phyloP scores from a whole-genome alignment of 495 filamentous ascomycete species.

The Cercophora newfieldiana region DNA sequence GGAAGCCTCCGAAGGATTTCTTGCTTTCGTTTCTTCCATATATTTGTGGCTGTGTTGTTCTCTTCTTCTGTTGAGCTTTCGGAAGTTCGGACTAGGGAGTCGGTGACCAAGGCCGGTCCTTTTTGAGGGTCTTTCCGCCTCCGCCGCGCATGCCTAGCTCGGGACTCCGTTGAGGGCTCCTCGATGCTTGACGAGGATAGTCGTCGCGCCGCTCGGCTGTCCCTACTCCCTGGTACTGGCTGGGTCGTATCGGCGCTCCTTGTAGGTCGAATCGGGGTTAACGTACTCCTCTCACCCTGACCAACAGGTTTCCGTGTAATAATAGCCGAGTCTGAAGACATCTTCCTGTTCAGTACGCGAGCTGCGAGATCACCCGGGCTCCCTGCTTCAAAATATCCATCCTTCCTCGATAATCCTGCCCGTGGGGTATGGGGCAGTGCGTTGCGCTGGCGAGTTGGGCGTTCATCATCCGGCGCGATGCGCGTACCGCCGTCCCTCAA shows the following conservation, averaged over 20 bases:
- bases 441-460: background rate
- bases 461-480: background rate
- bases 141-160: background rate
- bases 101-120: conserved; percentile 21
- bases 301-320: conserved; percentile 19
- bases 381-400: conserved; percentile 6
- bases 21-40: conserved; percentile 50
- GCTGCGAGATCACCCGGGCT: conserved; percentile 3
- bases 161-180: conserved; percentile 20
- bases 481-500: conserved; percentile 16
- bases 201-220: conserved; percentile 1
- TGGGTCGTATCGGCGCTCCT: conserved; percentile 15
- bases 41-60: conserved; percentile 43
- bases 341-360: conserved; percentile 10
- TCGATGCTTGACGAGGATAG: conserved; percentile 25
- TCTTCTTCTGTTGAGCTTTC: conserved; percentile 30
- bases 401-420: conserved; percentile 15
- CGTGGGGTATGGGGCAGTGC: conserved; percentile 20
- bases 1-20: conserved; percentile 73
- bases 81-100: conserved; percentile 15
- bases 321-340: conserved; percentile 23
- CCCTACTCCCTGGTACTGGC: conserved; percentile 8
- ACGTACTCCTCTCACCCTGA: conserved; percentile 9
- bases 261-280: conserved; percentile 6
- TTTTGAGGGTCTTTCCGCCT: conserved; percentile 10